Percentiles rank a stretch among this genome's conserved stretches.
phyloP scores from a whole-genome alignment of 202 grass and related monocot species.

The Carex arenaria region DNA sequence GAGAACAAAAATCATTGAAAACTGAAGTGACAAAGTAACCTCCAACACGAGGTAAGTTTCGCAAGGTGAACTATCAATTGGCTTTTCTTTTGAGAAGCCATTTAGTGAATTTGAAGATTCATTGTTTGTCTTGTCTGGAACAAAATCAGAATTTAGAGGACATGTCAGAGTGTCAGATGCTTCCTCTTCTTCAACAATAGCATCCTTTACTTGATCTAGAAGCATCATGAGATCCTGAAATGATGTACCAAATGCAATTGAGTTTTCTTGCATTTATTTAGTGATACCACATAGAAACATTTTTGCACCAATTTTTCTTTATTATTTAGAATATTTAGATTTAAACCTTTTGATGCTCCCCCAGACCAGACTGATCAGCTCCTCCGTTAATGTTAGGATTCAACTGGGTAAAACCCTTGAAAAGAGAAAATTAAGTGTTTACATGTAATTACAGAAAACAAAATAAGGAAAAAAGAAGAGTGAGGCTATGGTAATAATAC shows the following conservation, averaged over 20 bases:
- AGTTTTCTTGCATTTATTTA: slow-evolving; percentile 15
- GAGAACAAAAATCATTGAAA: background rate
- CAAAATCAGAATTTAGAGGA: slow-evolving; percentile 14
- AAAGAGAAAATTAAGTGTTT: slow-evolving; percentile 25
- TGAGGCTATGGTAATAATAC: too few species aligned
- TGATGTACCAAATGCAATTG: slow-evolving; percentile 20
- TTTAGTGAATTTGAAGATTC: slow-evolving; percentile 17
- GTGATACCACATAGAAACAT: background rate
- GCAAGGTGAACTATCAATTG: slow-evolving; percentile 21
- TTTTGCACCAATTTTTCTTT: background rate
- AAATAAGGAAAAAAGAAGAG: background rate
- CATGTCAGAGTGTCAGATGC: slow-evolving; percentile 23
- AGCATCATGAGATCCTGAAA: slow-evolving; percentile 78
- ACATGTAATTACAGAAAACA: background rate
- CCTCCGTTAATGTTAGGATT: slow-evolving; percentile 27
- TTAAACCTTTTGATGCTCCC: slow-evolving; percentile 75
- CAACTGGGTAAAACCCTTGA: slow-evolving; percentile 25
- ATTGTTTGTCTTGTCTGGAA: slow-evolving; percentile 1
- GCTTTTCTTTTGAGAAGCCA: slow-evolving; percentile 25
- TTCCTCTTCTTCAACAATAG: slow-evolving; percentile 63
- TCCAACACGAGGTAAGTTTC: slow-evolving; percentile 84
- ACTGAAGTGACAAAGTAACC: slow-evolving; percentile 50
- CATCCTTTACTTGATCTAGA: slow-evolving; percentile 96
- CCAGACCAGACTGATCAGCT: slow-evolving; percentile 36
- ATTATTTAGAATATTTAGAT: slow-evolving; percentile 9